A percentile compares a stretch with the other conserved stretches of the same genome.
Evolutionary conservation across 805 yeast genomes (phyloP).

Genomic region (Debaryomyces maramus): DNA sequence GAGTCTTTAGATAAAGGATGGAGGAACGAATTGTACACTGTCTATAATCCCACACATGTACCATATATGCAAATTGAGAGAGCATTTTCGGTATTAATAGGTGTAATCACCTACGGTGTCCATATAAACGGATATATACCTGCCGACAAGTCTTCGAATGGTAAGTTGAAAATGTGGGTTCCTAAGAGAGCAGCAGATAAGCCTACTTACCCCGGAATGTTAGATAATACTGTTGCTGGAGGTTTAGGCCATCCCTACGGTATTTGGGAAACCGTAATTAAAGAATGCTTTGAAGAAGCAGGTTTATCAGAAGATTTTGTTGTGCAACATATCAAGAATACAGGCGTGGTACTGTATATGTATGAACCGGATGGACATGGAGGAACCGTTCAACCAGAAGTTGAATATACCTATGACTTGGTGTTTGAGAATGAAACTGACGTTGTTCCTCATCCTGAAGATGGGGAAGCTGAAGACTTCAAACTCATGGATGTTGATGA

Average conservation of each 20-base stretch:
- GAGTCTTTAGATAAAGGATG: constrained; percentile 57
- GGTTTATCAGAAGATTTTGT: constrained; percentile 63
- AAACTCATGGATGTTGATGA: constrained; percentile 60
- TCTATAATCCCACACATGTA: constrained; percentile 53
- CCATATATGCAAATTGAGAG: constrained; percentile 78
- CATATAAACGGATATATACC: constrained; percentile 81
- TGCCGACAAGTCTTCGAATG: constrained; percentile 35
- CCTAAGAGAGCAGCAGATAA: constrained; percentile 78
- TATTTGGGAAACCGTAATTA: constrained; percentile 70
- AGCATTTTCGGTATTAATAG: constrained; percentile 76
- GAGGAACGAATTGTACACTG: constrained; percentile 81
- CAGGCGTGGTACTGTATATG: constrained; percentile 71
- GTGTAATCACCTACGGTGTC: constrained; percentile 87
- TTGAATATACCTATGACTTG: constrained; percentile 78
- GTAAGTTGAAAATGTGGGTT: constrained; percentile 67
- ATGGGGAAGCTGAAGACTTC: constrained; percentile 71
- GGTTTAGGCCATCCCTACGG: constrained; percentile 86
- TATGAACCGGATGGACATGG: constrained; percentile 41
- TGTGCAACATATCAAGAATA: constrained; percentile 40
- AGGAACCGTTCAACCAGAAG: constrained; percentile 84
- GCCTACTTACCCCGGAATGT: constrained; percentile 85
- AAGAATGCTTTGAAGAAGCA: constrained; percentile 91
- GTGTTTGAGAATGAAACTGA: constrained; percentile 44
- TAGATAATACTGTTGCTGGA: constrained; percentile 95
- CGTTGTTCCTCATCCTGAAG: constrained; percentile 47